Evolutionary conservation across 2,329 filamentous ascomycete genomes (phyloP), one percentile per base, ranked within the genome.

Genomic region (Penicillium verrucosum): DNA sequence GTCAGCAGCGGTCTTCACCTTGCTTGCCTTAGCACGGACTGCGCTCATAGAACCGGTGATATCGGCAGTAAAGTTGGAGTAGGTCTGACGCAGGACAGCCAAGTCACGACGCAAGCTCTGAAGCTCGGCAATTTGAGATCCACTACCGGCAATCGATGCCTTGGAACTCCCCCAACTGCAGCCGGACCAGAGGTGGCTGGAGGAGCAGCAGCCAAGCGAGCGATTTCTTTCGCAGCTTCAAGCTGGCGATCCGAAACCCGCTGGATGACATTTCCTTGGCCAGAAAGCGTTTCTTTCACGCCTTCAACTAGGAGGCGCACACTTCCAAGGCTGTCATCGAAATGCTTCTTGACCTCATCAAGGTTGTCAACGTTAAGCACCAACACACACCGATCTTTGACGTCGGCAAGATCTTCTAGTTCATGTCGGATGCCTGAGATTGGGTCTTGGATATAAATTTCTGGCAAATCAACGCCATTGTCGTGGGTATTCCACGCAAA

Each of bases 401-500:
- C 89, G 70, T 99, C 94, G 18, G 81, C 85, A 30, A 99, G 80
- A 70, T 99, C 94, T 72, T 99, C 94, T 25, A 99, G 78, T 76
- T 99, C 94, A 72, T 99, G 93, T 16, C 94, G 88, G n/a, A 99
- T 89, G 0, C 94, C 94, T 9, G 94, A 97, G 2, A 97, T 84
- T 0, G 92, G 89, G 71, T 99, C 94, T 73, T 99, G 94, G 16
- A 99, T 94, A 72, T 99, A 97, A 16, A 99, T 97, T 67, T 99
- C 94, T 0, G 94, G 94, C 44, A 99, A 78, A 70, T 99, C 94
- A 14, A 86, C 85, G 8, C 94, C 94, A 67, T 97, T 95, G 59
- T 91, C 89, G 66, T 97, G 92, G 0, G 93, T 97, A 67, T 96
- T 97, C 92, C 95, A 99, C 0, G 93, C 94, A 70, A 99, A 99